Percentiles rank a stretch among this genome's conserved stretches.
Conservation (phyloP, 1,139 yeast genomes). For the Candida glucosophila region DNA sequence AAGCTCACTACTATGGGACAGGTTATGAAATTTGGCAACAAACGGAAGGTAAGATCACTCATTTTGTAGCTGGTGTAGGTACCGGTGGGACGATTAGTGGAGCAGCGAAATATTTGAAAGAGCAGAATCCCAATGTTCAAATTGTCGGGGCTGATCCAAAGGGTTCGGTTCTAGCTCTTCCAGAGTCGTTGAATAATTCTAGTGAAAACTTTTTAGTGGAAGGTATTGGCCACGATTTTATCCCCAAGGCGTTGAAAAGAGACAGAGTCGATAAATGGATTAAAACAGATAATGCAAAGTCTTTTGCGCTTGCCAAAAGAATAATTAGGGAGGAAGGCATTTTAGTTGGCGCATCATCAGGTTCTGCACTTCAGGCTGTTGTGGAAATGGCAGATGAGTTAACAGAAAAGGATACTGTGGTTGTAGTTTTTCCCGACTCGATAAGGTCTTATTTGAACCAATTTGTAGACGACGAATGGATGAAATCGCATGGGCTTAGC, state of each 20-base stretch:
- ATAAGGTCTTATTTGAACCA: constrained; percentile 81
- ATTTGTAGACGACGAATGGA: constrained; percentile 90
- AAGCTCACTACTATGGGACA: constrained; percentile 79
- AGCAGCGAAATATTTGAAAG: constrained; percentile 69
- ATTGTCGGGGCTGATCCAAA: constrained; percentile 81
- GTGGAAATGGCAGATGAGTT: constrained; percentile 61
- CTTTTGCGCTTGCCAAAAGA: constrained; percentile 76
- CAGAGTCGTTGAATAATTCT: constrained; percentile 61
- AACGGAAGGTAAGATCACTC: constrained; percentile 63
- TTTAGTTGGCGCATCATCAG: constrained; percentile 82
- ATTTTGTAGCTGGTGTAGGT: constrained; percentile 85
- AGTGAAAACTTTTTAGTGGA: constrained; percentile 69
- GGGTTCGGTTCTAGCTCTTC: constrained; percentile 79
- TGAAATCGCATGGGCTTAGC: constrained; percentile 67
- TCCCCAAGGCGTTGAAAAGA: constrained; percentile 75
- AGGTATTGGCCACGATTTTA: constrained; percentile 87
- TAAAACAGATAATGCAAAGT: constrained; percentile 78
- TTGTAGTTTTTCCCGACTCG: constrained; percentile 81
- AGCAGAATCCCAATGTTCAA: constrained; percentile 51
- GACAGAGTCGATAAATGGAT: constrained; percentile 67
- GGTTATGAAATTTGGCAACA: constrained; percentile 86
- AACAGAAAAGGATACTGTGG: constrained; percentile 68
- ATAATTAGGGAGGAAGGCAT: constrained; percentile 82
- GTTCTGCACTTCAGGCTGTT: constrained; percentile 78
- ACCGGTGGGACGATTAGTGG: constrained; percentile 83